Conservation (phyloP, 2,329 filamentous ascomycete species). For the Aspergillus sp. region DNA sequence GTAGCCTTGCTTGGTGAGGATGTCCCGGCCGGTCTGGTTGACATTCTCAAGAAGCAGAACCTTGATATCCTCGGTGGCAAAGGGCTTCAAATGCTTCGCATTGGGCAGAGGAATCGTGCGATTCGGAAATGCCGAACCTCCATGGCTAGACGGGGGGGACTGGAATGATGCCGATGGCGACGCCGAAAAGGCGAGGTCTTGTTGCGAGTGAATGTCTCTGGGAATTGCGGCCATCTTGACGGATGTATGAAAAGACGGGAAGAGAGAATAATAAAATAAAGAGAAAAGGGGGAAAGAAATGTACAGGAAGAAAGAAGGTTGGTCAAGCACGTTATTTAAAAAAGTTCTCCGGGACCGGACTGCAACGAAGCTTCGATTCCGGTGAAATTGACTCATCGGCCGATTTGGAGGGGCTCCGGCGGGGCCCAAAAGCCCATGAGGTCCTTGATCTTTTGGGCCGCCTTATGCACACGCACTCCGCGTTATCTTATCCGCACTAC, state of each 20-base stretch:
- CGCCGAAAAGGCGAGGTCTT: conserved; percentile 63
- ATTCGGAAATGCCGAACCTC: conserved; percentile 43
- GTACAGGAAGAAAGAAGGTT: neutral
- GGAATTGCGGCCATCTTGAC: conserved; percentile 26
- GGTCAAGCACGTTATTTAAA: neutral
- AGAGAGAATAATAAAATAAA: neutral
- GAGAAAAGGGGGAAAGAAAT: neutral
- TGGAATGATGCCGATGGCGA: conserved; percentile 75
- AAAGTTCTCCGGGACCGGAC: conserved; percentile 14
- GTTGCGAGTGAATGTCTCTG: conserved; percentile 34
- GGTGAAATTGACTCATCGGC: conserved; percentile 2
- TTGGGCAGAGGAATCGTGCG: conserved; percentile 46
- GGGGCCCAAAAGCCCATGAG: conserved; percentile 1
- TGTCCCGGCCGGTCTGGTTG: conserved; percentile 83
- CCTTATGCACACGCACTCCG: neutral
- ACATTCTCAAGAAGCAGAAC: conserved; percentile 95
- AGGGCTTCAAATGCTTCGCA: conserved; percentile 84
- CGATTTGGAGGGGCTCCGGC: conserved; percentile 1
- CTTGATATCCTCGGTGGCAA: conserved; percentile 94
- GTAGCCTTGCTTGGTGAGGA: conserved; percentile 82
- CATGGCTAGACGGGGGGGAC: conserved; percentile 67
- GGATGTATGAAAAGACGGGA: neutral
- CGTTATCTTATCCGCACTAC: neutral
- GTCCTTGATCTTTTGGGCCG: neutral
- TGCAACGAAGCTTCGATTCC: neutral